These are phyloP conservation scores for Climacium dendroides DNA, from an alignment of 225 moss, liverwort and hornwort genomes.

Conservation along the genomic window DNA sequence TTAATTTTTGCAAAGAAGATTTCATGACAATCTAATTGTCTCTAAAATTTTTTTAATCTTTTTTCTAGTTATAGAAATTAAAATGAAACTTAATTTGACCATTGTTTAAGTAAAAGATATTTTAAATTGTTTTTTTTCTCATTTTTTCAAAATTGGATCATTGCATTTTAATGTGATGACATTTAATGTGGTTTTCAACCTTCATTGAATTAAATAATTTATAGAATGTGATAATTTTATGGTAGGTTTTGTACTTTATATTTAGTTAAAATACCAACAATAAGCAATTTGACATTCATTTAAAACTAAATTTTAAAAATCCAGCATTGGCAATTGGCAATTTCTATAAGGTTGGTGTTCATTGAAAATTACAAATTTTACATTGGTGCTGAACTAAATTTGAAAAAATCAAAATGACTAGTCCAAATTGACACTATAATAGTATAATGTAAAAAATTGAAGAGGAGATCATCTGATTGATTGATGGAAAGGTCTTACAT, in stretches of 20 bases:
- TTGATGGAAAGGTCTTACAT: background rate
- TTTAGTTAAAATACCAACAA: background rate
- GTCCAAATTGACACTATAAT: background rate
- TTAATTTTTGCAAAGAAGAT: background rate
- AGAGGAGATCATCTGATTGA: background rate
- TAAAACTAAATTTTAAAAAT: background rate
- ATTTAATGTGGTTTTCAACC: background rate
- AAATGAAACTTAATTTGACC: background rate
- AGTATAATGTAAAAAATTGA: background rate
- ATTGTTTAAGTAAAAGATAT: background rate
- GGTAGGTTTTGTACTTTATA: accelerated
- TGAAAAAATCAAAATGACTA: background rate
- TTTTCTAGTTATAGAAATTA: background rate
- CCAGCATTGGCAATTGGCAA: too few relatives aligned
- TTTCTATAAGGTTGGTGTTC: background rate
- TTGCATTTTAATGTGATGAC: background rate
- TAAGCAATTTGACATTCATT: too few relatives aligned
- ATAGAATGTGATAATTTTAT: too few relatives aligned
- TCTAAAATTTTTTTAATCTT: too few relatives aligned
- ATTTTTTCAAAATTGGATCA: background rate
- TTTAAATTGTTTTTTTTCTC: background rate
- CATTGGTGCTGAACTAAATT: background rate
- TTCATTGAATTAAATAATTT: background rate
- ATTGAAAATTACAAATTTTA: background rate
- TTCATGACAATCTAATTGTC: background rate